These are phyloP conservation scores for Bothriochloa decipiens DNA, from an alignment of 176 grass and related monocot species.

Conservation along the genomic window DNA sequence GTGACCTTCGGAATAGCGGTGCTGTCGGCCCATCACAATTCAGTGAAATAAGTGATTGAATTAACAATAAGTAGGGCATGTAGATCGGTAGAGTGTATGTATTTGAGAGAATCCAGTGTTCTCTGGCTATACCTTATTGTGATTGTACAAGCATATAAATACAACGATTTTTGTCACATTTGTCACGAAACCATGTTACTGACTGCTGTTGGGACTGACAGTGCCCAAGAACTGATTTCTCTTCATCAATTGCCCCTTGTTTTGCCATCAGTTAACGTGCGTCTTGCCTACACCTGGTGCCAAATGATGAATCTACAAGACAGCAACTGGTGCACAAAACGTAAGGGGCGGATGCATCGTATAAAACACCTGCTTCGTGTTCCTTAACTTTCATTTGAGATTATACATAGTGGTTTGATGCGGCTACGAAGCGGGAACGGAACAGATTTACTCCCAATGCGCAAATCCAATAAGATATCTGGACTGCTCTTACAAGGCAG, in stretches of 20 bases:
- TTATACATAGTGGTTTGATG: not conserved
- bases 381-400: not conserved
- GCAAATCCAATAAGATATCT: not conserved
- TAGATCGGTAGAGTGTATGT: conserved; percentile 30
- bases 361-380: not conserved
- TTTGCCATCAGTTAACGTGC: not conserved
- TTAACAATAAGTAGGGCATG: conserved; percentile 39
- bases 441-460: not conserved
- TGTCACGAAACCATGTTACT: not conserved
- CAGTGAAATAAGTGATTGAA: conserved; percentile 47
- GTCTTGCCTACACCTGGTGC: not conserved
- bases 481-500: not conserved
- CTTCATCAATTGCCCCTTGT: not conserved
- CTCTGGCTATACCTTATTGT: conserved; percentile 38
- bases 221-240: not conserved
- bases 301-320: conserved; percentile 22
- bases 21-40: conserved; percentile 36
- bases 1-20: not conserved
- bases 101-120: conserved; percentile 36
- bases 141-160: conserved; percentile 39
- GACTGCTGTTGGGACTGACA: not conserved
- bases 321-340: not conserved
- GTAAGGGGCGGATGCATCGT: not conserved
- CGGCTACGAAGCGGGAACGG: not conserved
- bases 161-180: conserved; percentile 47